Conservation (phyloP, 2,329 filamentous ascomycete species). For the Aspergillus persii region DNA sequence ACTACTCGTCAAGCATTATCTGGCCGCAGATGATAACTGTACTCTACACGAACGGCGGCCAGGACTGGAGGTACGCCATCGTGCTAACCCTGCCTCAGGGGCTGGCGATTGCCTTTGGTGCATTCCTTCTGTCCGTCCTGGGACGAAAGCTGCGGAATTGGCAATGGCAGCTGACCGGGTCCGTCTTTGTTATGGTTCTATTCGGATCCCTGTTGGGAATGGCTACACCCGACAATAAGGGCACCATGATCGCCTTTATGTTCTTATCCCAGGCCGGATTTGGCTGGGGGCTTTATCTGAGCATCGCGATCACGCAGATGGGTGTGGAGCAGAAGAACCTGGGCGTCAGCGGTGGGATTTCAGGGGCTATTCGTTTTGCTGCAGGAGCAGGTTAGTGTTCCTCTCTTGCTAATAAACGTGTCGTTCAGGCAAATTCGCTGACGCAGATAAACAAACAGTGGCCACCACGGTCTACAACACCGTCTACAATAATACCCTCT, state of each 20-base stretch:
- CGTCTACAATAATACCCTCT: constrained; percentile 40
- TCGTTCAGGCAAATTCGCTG: constrained; percentile 39
- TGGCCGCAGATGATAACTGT: constrained; percentile 50
- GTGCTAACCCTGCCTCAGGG: constrained; percentile 46
- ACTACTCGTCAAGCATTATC: constrained; percentile 49
- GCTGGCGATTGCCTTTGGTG: constrained; percentile 46
- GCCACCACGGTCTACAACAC: constrained; percentile 44
- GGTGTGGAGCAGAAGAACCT: constrained; percentile 51
- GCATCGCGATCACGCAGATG: constrained; percentile 51
- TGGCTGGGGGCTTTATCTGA: constrained; percentile 49
- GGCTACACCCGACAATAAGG: constrained; percentile 45
- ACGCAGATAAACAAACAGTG: constrained; percentile 38
- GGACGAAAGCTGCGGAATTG: constrained; percentile 46
- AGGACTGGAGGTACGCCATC: constrained; percentile 34
- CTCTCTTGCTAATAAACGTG: neutral
- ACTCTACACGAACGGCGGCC: constrained; percentile 41
- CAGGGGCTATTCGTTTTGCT: constrained; percentile 6
- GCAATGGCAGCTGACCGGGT: constrained; percentile 48
- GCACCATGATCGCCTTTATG: constrained; percentile 48
- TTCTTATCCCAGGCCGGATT: constrained; percentile 48
- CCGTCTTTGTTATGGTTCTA: constrained; percentile 48
- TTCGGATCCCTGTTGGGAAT: constrained; percentile 48
- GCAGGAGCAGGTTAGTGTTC: neutral
- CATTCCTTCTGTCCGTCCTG: constrained; percentile 41
- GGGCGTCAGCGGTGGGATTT: constrained; percentile 45